Base-by-base conservation (phyloP, 163 green algal species). In the Scenedesmus sp. region DNA sequence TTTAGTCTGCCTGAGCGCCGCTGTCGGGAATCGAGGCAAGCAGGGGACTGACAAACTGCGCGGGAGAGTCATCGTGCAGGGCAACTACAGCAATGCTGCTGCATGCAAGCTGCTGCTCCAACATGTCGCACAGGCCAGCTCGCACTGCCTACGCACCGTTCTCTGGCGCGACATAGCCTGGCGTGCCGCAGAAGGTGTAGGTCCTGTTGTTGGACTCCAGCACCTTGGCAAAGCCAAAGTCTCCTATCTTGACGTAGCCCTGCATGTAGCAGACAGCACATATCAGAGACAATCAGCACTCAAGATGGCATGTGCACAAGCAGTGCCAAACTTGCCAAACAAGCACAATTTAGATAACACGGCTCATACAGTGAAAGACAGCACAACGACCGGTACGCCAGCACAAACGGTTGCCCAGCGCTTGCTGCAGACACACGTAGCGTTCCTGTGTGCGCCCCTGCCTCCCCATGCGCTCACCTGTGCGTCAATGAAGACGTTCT, bases 151-250 rank as follows among this genome's bases (percentile, higher is more conserved):
- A 9, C 87, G 55, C 34, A 91, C 87, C 87, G 87, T 99, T 99
- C 92, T 99, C 98, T 10, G 98, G 98, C 9, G 98, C 98, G 26
- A 99, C 98, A 92, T 99, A 99, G 52, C 98, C 98, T 8, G 98
- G 98, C 18, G 98, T 99, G 12, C 98, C 98, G 91, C 98, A 99
- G 92, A 99, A 99, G 34, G 98, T 99, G 98, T 99, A 99, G 1
- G 98, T 99, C 56, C 97, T 93, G 74, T 97, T 96, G 84, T 92
- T 94, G 84, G 94, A 94, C 86, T 98, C 96, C 77, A 99, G 94
- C 57, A 98, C 93, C 96, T 99, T 99, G 76, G 98, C 98, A 93
- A 99, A 99, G 8, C 98, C 98, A 96, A 99, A 99, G 91, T 99
- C 98, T n/a, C 97, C 98, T 23, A 99, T 95, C 95, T 99, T 99